These are phyloP conservation scores for Zasmidium citrigriseum DNA, from an alignment of 2,329 filamentous ascomycete species.

Conservation along the genomic window DNA sequence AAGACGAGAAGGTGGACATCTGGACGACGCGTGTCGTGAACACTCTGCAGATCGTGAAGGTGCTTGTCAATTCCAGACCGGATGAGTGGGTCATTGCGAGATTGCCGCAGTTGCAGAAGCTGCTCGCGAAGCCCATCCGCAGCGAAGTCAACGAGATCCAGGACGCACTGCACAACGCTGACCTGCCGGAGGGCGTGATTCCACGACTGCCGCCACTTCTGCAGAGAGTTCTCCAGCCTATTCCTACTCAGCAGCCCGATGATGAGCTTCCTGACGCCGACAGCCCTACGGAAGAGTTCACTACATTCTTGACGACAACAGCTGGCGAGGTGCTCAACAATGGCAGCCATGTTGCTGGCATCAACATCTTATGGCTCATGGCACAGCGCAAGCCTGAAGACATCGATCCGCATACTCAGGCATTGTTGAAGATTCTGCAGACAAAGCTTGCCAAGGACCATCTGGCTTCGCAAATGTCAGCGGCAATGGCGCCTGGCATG, in stretches of 20 bases:
- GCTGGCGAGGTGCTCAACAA: slow-evolving; percentile 79
- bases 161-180: slow-evolving; percentile 79
- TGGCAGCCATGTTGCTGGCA: slow-evolving; percentile 78
- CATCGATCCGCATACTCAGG: slow-evolving; percentile 84
- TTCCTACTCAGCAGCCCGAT: slow-evolving; percentile 74
- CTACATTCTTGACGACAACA: slow-evolving; percentile 78
- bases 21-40: slow-evolving; percentile 89
- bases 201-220: slow-evolving; percentile 68
- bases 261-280: slow-evolving; percentile 72
- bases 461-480: slow-evolving; percentile 69
- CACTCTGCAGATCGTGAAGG: slow-evolving; percentile 85
- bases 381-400: slow-evolving; percentile 81
- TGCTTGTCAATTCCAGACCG: slow-evolving; percentile 82
- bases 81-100: slow-evolving; percentile 89
- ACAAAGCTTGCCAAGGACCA: slow-evolving; percentile 91
- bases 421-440: slow-evolving; percentile 91
- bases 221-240: slow-evolving; percentile 80
- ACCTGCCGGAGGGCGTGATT: slow-evolving; percentile 68
- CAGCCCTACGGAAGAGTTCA: slow-evolving; percentile 79
- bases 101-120: slow-evolving; percentile 75
- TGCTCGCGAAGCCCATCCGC: slow-evolving; percentile 84
- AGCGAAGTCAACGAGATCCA: slow-evolving; percentile 91
- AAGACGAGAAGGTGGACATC: slow-evolving; percentile 61
- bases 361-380: slow-evolving; percentile 92
- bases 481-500: slow-evolving; percentile 46